Base-by-base conservation (phyloP, 2,329 filamentous ascomycete genomes). In the Colletotrichum tanaceti region DNA sequence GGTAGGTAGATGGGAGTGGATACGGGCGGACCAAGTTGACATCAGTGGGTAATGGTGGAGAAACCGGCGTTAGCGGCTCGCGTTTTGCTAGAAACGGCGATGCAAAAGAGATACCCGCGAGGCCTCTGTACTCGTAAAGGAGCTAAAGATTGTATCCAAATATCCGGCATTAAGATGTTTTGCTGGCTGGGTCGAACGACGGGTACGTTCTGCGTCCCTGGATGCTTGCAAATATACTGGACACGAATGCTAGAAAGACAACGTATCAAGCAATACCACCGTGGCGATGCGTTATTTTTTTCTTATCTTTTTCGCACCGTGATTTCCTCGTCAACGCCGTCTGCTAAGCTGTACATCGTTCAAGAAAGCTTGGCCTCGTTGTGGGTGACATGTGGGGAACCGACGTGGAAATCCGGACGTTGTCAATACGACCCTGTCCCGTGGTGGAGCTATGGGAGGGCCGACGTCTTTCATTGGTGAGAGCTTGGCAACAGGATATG, bases 1-100 rank as follows among this genome's bases (percentile, higher is more conserved):
- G n/a, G n/a, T n/a, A n/a, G n/a, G n/a, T n/a, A 49, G 9, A 49
- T 5, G 7, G 10, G 32, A 39, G n/a, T 47, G n/a, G 28, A 38
- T 39, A 39, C 32, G 4, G 32, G 24, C 44, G 7, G 52, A 16
- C 35, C 1, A 54, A 10, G 2, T 22, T 20, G 52, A 24, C n/a
- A 39, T 22, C 35, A 20, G 18, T 10, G 52, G 5, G 35, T 5
- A 35, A 22, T 39, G n/a, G 9, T 24, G 32, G 10, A 35, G 5
- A 20, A 38, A 6, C 35, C n/a, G 41, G 43, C 24, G 24, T 50
- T 38, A 49, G 11, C 32, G 18, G 44, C 16, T 20, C 41, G 63
- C 65, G 53, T 72, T 72, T 73, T 72, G 64, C 61, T 65, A 68
- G 71, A 70, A 70, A 72, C 63, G 70, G 22, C 53, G 47, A 35